Evolutionary conservation across 2,329 filamentous ascomycete genomes (phyloP), one percentile per base, ranked within the genome.

Genomic region (Pezicula carpinea): DNA sequence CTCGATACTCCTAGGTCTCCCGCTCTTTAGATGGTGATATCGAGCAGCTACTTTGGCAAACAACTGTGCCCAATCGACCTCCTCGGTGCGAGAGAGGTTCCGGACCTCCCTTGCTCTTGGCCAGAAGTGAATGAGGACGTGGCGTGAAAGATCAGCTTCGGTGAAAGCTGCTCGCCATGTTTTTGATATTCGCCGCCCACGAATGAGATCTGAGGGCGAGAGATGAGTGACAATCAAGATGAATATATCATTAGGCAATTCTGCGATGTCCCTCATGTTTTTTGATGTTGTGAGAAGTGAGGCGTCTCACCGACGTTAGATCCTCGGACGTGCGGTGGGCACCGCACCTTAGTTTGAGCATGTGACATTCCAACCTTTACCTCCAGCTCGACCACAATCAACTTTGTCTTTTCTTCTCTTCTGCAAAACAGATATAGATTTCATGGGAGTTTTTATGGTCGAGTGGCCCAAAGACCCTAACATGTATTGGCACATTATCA

Each of bases 241-340:
- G 54, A 84, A 82, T 39, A 84, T 59, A 44, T 81, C 77, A 54
- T 72, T 70, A n/a, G 80, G 79, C 33, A 84, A 66, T 14, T 69
- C 63, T 8, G 64, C 66, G 23, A 76, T 63, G 50, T 69, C 38
- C 15, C 22, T 63, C 62, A 63, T 65, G 11, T 13, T 43, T 19
- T 21, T 21, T 38, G 17, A 29, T 29, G 26, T 29, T 29, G 26
- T 4, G 8, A 10, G 8, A n/a, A 29, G 26, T 29, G 10, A 13
- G 26, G 26, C 26, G 26, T 29, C 26, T 29, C 8, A 29, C 8
- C 26, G 26, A 3, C 23, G 23, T 29, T 29, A 5, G 23, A 29
- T 8, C 23, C 23, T 29, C 5, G 26, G 3, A 29, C 13, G 26
- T 29, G 6, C 5, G 23, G 10, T 7, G 10, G 23, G 23, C 10